Percentiles rank a stretch among this genome's conserved stretches.
These are phyloP conservation scores for Trichoderma koningiopsis DNA, from an alignment of 2,329 filamentous ascomycete genomes.

Conservation along the genomic window DNA sequence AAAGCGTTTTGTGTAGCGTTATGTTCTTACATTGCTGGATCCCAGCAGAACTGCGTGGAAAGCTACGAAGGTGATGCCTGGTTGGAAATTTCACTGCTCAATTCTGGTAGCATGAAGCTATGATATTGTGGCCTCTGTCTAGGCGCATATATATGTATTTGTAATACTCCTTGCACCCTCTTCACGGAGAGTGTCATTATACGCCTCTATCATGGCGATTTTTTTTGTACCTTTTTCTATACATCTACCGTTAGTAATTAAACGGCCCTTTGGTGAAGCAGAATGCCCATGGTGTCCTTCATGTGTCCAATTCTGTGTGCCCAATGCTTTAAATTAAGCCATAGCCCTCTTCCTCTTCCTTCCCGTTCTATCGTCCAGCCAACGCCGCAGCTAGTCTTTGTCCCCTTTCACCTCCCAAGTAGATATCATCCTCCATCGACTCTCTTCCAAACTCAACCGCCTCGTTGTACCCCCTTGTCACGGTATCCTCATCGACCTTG, in stretches of 20 bases:
- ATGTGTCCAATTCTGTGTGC: not conserved
- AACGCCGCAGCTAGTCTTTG: slow-evolving; percentile 50
- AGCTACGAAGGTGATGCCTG: not conserved
- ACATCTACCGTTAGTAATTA: no score
- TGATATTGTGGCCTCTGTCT: not conserved
- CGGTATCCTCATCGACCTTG: slow-evolving; percentile 86
- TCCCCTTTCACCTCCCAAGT: slow-evolving; percentile 61
- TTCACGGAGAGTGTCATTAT: not conserved
- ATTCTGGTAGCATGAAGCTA: not conserved
- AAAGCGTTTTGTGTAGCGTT: not conserved
- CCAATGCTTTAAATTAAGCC: not conserved
- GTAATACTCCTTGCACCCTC: not conserved
- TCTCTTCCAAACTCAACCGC: slow-evolving; percentile 73
- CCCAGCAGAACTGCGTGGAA: not conserved
- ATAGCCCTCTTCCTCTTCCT: not conserved
- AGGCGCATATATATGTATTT: not conserved
- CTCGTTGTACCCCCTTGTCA: slow-evolving; percentile 79
- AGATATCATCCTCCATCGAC: slow-evolving; percentile 60
- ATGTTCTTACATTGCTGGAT: not conserved
- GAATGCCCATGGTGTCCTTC: not conserved
- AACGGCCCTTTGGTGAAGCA: not conserved
- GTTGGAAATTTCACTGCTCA: not conserved
- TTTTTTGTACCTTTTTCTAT: not conserved
- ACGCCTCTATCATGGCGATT: not conserved
- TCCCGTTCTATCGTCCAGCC: slow-evolving; percentile 31